Evolutionary conservation across 2,329 filamentous ascomycete genomes (phyloP).

Genomic region (Pyrenophora seminiperda): DNA sequence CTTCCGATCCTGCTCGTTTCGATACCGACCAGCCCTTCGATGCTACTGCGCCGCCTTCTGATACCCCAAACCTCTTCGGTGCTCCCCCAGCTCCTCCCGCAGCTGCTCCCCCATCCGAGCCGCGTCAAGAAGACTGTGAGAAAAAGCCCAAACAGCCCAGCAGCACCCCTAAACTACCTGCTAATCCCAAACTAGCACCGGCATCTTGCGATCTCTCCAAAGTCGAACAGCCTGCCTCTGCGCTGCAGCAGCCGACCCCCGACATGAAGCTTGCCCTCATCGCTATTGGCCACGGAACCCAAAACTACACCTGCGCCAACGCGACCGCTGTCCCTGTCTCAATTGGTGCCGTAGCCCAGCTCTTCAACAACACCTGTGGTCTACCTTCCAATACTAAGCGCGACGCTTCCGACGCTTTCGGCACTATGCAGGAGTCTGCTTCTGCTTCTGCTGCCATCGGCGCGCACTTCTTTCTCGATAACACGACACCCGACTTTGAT

Average conservation of each 20-base stretch:
- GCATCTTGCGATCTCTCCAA: slow-evolving; percentile 32
- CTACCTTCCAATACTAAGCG: slow-evolving; percentile 20
- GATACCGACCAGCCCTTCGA: no score
- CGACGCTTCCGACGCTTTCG: slow-evolving; percentile 33
- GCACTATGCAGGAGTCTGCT: slow-evolving; percentile 27
- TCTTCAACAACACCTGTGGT: slow-evolving; percentile 35
- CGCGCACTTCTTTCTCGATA: slow-evolving; percentile 78
- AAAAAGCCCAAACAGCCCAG: background rate
- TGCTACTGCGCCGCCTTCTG: no score
- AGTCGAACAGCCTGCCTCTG: slow-evolving; percentile 33
- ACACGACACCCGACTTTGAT: slow-evolving; percentile 79
- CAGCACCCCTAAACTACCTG: no score
- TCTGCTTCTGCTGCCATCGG: slow-evolving; percentile 56
- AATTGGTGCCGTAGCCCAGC: slow-evolving; percentile 50
- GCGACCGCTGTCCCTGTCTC: slow-evolving; percentile 42
- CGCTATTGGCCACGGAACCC: slow-evolving; percentile 55
- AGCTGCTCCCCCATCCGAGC: slow-evolving; percentile 3
- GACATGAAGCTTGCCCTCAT: slow-evolving; percentile 50
- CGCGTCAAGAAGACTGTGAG: slow-evolving; percentile 23
- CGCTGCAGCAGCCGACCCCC: slow-evolving; percentile 30
- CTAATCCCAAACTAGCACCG: background rate
- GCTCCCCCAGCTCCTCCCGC: no score
- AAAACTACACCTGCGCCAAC: slow-evolving; percentile 56
- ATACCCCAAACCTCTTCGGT: no score
- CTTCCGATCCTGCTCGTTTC: no score